Percentiles rank a stretch among this genome's conserved stretches.
These are phyloP conservation scores for Coemansia sp. DNA, from an alignment of 192 early-diverging fungal species.

Conservation along the genomic window DNA sequence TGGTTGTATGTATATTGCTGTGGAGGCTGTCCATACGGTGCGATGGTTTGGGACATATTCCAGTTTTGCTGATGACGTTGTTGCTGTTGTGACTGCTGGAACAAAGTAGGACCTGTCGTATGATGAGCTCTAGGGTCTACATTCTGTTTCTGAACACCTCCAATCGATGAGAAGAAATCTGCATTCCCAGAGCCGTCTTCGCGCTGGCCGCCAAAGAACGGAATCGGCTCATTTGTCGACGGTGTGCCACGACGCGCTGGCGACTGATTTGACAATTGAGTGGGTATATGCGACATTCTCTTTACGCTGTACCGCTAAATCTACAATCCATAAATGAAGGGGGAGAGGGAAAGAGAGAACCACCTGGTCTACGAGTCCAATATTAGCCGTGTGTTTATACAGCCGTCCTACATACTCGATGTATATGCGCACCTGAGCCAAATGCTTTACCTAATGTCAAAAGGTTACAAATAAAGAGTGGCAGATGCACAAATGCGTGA, in stretches of 20 bases:
- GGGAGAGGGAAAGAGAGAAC: too few species aligned
- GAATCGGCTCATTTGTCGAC: constrained; percentile 41
- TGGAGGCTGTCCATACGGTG: constrained; percentile 1
- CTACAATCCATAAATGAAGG: too few species aligned
- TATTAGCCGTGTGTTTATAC: too few species aligned
- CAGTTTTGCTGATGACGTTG: constrained; percentile 1
- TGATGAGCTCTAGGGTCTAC: not conserved
- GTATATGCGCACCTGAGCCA: too few species aligned
- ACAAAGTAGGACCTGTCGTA: not conserved
- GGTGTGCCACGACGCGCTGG: constrained; percentile 51
- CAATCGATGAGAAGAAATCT: constrained; percentile 26
- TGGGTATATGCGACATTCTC: constrained; percentile 24
- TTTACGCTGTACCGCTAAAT: not conserved
- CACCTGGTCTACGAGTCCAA: too few species aligned
- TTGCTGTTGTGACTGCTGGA: constrained; percentile 2
- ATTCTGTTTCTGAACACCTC: not conserved
- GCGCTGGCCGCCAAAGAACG: constrained; percentile 33
- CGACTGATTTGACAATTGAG: constrained; percentile 9
- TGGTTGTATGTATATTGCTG: constrained; percentile 8
- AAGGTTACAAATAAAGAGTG: too few species aligned
- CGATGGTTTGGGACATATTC: not conserved
- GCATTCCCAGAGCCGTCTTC: not conserved
- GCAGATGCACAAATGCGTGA: too few species aligned
- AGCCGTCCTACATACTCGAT: too few species aligned
- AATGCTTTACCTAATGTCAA: too few species aligned